Conservation (phyloP, 2,329 filamentous ascomycete species). For the Paradendryphiella salina region DNA sequence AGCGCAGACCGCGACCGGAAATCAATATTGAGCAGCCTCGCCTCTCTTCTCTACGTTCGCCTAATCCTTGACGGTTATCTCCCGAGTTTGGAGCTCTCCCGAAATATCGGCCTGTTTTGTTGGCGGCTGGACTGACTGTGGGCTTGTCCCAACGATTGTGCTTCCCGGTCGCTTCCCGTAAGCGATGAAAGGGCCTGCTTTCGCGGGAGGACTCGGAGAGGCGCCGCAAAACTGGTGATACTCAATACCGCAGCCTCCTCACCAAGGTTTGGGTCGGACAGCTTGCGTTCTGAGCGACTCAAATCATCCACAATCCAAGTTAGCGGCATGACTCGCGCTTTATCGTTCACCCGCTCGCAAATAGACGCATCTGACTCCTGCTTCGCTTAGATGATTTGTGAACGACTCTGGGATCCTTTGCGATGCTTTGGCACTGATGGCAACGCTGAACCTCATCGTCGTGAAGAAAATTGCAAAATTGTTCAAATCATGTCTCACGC, state of each 20-base stretch:
- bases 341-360: neutral
- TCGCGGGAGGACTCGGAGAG: slow-evolving; percentile 14
- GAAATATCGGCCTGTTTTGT: slow-evolving; percentile 20
- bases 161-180: slow-evolving; percentile 6
- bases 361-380: slow-evolving; percentile 2
- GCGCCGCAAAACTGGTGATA: slow-evolving; percentile 9
- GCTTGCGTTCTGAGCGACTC: neutral
- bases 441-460: slow-evolving; percentile 4
- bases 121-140: slow-evolving; percentile 5
- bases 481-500: neutral
- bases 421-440: neutral
- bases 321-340: slow-evolving; percentile 5
- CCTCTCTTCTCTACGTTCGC: slow-evolving; percentile 7
- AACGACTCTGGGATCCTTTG: neutral
- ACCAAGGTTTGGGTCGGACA: slow-evolving; percentile 7
- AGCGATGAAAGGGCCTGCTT: slow-evolving; percentile 9
- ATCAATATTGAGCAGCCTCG: slow-evolving; percentile 15
- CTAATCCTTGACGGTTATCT: slow-evolving; percentile 24
- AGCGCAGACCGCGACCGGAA: slow-evolving; percentile 4
- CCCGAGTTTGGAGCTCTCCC: slow-evolving; percentile 20
- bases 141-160: slow-evolving; percentile 5
- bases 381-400: neutral
- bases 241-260: neutral
- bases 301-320: slow-evolving; percentile 5
- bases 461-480: neutral